These are phyloP conservation scores for Corynespora cassiicola DNA, from an alignment of 2,329 filamentous ascomycete species.

Conservation along the genomic window DNA sequence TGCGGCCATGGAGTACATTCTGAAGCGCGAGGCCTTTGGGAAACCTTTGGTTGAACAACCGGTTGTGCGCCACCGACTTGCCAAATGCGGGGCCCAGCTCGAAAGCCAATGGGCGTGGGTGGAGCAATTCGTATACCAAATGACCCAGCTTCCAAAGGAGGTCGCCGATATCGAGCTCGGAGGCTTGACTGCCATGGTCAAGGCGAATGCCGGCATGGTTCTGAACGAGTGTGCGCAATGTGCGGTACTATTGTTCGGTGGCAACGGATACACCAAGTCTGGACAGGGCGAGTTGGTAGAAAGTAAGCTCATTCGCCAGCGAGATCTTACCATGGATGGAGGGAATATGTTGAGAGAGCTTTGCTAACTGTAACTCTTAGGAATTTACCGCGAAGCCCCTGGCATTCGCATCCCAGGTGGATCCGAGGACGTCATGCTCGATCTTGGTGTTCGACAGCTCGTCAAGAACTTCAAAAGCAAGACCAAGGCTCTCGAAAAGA, in stretches of 20 bases:
- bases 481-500: slow-evolving; percentile 59
- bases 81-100: slow-evolving; percentile 71
- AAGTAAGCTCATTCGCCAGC: slow-evolving; percentile 61
- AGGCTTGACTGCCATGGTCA: slow-evolving; percentile 73
- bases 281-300: slow-evolving; percentile 76
- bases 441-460: slow-evolving; percentile 72
- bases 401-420: slow-evolving; percentile 69
- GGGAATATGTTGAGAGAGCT: neutral
- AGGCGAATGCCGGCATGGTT: slow-evolving; percentile 75
- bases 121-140: slow-evolving; percentile 73
- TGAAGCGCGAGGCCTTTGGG: slow-evolving; percentile 72
- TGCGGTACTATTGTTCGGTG: slow-evolving; percentile 75
- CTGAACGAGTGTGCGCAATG: slow-evolving; percentile 74
- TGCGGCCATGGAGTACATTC: slow-evolving; percentile 66
- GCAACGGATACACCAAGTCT: slow-evolving; percentile 72
- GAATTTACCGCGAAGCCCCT: slow-evolving; percentile 69
- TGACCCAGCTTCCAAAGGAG: slow-evolving; percentile 66
- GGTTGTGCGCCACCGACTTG: slow-evolving; percentile 75
- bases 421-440: slow-evolving; percentile 75
- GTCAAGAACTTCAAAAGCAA: slow-evolving; percentile 72
- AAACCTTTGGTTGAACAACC: slow-evolving; percentile 76
- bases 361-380: slow-evolving; percentile 41
- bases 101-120: slow-evolving; percentile 77
- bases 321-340: too few relatives aligned
- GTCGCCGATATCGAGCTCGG: slow-evolving; percentile 71